These are phyloP conservation scores for Selaginella moellendorffii DNA, from an alignment of 75 land plant genomes.

Conservation along the genomic window DNA sequence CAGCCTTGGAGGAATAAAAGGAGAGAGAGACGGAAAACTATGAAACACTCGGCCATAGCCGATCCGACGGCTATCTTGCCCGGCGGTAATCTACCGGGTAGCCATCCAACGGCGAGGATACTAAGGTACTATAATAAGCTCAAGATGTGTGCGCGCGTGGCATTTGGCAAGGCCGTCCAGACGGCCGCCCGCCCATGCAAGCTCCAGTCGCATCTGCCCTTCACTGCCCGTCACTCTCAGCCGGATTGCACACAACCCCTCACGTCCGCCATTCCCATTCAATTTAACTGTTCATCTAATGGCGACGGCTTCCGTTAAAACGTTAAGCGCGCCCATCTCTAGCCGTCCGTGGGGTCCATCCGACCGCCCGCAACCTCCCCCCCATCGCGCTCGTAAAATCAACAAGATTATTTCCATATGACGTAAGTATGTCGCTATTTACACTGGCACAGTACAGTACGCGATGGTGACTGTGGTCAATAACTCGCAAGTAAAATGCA, in stretches of 20 bases:
- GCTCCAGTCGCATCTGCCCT: not conserved
- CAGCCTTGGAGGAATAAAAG: too few relatives aligned
- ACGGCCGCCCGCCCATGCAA: not conserved
- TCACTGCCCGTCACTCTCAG: not conserved
- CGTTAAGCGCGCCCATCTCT: too few relatives aligned
- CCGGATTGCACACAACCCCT: not conserved
- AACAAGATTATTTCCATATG: too few relatives aligned
- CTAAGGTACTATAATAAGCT: not conserved
- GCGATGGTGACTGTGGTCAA: not conserved
- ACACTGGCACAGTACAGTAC: not conserved
- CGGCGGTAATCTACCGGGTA: conserved; percentile 1
- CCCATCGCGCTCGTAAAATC: too few relatives aligned
- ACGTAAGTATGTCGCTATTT: not conserved
- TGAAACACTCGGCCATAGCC: not conserved
- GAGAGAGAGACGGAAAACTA: too few relatives aligned
- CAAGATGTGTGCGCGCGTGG: not conserved
- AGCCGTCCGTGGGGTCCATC: too few relatives aligned
- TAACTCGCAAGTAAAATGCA: not conserved
- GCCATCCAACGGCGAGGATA: not conserved
- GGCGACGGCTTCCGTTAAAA: too few relatives aligned
- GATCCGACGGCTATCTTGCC: not conserved
- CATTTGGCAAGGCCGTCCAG: not conserved
- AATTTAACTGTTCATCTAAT: too few relatives aligned
- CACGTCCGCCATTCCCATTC: not conserved
- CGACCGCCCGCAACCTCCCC: too few relatives aligned